Base-by-base conservation (phyloP, 257 asterid genomes). In the Ocimum tenuiflorum region DNA sequence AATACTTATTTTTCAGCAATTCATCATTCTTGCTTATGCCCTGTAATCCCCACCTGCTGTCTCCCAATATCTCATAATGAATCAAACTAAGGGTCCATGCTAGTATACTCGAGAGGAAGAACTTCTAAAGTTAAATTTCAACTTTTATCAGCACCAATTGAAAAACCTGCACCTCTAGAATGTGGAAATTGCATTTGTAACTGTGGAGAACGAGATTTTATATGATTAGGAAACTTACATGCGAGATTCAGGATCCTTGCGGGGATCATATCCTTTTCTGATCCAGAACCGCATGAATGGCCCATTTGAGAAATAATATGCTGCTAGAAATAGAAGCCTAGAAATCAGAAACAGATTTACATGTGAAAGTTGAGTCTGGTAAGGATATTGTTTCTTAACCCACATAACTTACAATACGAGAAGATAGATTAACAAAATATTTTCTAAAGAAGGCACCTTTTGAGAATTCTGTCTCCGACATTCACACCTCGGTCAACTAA, bases 251-350 rank as follows among this genome's bases (percentile, higher is more conserved):
- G 96, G 91, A 76, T 92, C 99, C 73, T 77, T 81, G 73, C 99
- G 96, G 61, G 97, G 99, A 80, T 92, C 99, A 60, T 89, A 92
- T 72, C 99, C 97, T 80, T 92, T 92, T 79, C 85, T 86, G 65
- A 92, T 86, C 89, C 88, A 89, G 79, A 92, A 86, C 74, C 95
- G 82, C 71, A 79, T 82, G 77, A 80, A 92, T 54, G 99, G 99
- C 56, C 97, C 97, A 68, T 86, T 87, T 65, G 90, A 81, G 79
- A 92, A 92, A 77, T 92, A 92, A 77, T 92, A 92, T 68, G 96
- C 95, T 22, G 80, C 91, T 72, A 91, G 52, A 24, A 85, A 84
- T 56, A 92, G 96, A 77, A 92, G 89, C 86, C 98, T 91, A 81
- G 59, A 73, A 68, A 73, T 57, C 38, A 57, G 23, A 78, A 66